Evolutionary conservation across 2,329 filamentous ascomycete species (phyloP).

Genomic region (Penicillium sp.): DNA sequence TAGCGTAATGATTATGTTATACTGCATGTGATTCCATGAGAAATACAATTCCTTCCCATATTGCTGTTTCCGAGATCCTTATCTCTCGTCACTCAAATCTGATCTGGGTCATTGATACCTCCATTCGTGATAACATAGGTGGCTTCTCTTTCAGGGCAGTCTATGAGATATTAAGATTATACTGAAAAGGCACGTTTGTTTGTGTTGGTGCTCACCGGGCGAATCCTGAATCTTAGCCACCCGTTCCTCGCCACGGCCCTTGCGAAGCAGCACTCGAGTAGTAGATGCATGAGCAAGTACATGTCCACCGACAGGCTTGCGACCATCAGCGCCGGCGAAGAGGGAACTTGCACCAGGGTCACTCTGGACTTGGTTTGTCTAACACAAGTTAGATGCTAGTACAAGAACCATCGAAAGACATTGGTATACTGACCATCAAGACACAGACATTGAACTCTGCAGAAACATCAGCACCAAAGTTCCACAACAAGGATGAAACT

Average conservation of each 20-base stretch:
- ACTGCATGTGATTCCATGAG: background rate
- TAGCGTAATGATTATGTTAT: background rate
- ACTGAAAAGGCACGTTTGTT: background rate
- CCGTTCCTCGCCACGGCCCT: slow-evolving; percentile 68
- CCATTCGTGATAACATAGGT: slow-evolving; percentile 71
- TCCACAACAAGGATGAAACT: background rate
- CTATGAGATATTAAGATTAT: slow-evolving; percentile 36
- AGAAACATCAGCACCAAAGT: background rate
- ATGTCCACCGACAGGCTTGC: slow-evolving; percentile 68
- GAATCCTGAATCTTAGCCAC: slow-evolving; percentile 70
- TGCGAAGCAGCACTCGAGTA: slow-evolving; percentile 65
- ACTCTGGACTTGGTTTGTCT: slow-evolving; percentile 72
- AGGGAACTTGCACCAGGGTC: slow-evolving; percentile 69
- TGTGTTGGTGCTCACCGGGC: slow-evolving; percentile 49
- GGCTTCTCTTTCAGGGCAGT: slow-evolving; percentile 68
- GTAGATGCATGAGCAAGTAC: slow-evolving; percentile 69
- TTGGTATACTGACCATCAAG: slow-evolving; percentile 52
- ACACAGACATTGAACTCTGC: slow-evolving; percentile 68
- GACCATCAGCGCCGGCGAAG: slow-evolving; percentile 67
- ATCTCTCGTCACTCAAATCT: slow-evolving; percentile 43
- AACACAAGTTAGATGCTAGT: background rate
- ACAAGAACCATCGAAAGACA: background rate
- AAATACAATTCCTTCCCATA: background rate
- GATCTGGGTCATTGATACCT: slow-evolving; percentile 68
- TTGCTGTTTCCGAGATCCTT: background rate